Evolutionary conservation across 495 filamentous ascomycete genomes (phyloP).

Genomic region (Trichoderma parareesei): DNA sequence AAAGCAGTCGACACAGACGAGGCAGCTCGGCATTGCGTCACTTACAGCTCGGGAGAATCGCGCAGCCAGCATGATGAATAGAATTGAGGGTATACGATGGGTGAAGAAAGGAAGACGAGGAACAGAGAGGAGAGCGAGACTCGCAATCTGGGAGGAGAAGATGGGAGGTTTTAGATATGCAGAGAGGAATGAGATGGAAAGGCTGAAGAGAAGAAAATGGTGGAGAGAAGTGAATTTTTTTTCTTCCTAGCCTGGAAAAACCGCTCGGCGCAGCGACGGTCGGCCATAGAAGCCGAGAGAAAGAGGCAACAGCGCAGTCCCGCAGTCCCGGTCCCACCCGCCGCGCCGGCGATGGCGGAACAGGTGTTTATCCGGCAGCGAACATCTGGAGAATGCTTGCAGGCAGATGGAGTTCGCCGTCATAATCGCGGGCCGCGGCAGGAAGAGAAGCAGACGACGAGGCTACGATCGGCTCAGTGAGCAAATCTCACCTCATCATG

Average conservation of each 20-base stretch:
- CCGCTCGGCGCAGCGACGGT: conserved; percentile 1
- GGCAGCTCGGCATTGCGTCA: conserved; percentile 9
- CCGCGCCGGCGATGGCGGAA: not conserved
- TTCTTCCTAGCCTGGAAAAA: conserved; percentile 12
- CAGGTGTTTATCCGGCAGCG: not conserved
- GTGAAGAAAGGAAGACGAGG: conserved; percentile 17
- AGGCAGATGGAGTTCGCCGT: not conserved
- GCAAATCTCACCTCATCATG: not conserved
- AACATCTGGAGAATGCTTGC: no score
- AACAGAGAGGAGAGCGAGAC: conserved; percentile 26
- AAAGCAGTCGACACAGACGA: conserved; percentile 18
- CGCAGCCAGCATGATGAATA: conserved; percentile 55
- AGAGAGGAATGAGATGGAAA: conserved; percentile 10
- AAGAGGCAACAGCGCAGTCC: conserved; percentile 10
- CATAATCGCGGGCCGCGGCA: not conserved
- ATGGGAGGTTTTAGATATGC: conserved; percentile 15
- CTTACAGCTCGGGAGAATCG: conserved; percentile 62
- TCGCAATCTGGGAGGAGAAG: conserved; percentile 21
- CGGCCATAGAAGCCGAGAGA: conserved; percentile 14
- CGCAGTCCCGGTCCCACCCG: not conserved
- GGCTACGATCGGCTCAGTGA: conserved; percentile 4
- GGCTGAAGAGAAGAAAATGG: not conserved
- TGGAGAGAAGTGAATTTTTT: conserved; percentile 8
- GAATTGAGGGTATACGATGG: conserved; percentile 27
- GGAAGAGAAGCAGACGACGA: not conserved